Percentiles rank a stretch among this genome's conserved stretches.
phyloP scores from a whole-genome alignment of 495 filamentous ascomycete genomes.

The Lepraria neglecta region DNA sequence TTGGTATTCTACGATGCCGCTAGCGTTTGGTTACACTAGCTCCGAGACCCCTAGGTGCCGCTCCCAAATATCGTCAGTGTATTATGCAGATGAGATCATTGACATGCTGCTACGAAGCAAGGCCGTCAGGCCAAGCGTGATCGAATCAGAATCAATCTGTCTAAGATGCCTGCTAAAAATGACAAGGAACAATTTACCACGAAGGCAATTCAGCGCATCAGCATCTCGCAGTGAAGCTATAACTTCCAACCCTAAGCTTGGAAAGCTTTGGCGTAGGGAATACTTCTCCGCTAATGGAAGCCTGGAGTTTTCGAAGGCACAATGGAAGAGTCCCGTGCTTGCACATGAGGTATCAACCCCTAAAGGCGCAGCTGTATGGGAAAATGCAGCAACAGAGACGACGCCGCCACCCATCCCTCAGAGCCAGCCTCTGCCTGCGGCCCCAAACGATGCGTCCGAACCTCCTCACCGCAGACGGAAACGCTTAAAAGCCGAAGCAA shows the following conservation, averaged over 20 bases:
- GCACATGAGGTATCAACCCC: not conserved
- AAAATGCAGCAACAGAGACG: not conserved
- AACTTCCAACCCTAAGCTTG: constrained; percentile 1
- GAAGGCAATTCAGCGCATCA: constrained; percentile 18
- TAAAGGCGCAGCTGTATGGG: not conserved
- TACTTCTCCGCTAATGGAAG: constrained; percentile 30
- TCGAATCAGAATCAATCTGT: constrained; percentile 13
- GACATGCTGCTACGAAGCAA: constrained; percentile 14
- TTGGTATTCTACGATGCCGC: not conserved
- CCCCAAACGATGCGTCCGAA: constrained; percentile 28
- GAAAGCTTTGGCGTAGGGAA: constrained; percentile 23
- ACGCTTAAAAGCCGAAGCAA: constrained; percentile 40
- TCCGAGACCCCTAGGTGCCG: not conserved
- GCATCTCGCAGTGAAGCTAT: constrained; percentile 4
- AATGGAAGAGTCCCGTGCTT: not conserved
- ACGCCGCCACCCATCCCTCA: not conserved
- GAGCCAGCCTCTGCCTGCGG: not conserved
- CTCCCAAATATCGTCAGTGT: not conserved
- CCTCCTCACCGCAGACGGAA: constrained; percentile 48
- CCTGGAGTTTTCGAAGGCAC: not conserved
- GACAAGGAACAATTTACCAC: not conserved
- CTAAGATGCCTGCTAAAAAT: constrained; percentile 17
- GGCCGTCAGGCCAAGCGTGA: not conserved
- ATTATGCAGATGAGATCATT: not conserved
- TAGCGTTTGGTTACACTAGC: constrained; percentile 12